phyloP scores from a whole-genome alignment of 768 basidiomycete species.

The Exidia glandulosa region DNA sequence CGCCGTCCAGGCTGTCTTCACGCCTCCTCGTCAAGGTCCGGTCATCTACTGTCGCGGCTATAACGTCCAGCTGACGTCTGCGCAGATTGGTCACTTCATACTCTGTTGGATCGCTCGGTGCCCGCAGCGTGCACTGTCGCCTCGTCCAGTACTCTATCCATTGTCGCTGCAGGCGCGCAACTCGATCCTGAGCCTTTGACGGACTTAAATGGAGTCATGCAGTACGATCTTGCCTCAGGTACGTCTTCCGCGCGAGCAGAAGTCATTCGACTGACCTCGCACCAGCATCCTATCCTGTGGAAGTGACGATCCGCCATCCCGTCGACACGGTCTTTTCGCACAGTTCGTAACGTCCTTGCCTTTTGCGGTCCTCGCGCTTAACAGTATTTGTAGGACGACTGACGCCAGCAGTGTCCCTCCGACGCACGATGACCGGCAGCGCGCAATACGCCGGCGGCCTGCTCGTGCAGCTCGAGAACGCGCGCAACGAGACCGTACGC shows the following conservation, averaged over 20 bases:
- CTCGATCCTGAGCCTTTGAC: constrained; percentile 42
- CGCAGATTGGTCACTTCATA: constrained; percentile 63
- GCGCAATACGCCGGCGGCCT: constrained; percentile 72
- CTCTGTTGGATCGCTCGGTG: constrained; percentile 57
- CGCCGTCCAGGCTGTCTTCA: constrained; percentile 64
- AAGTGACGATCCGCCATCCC: too few species aligned
- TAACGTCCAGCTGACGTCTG: background rate
- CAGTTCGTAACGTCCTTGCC: constrained; percentile 13
- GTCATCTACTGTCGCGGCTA: constrained; percentile 30
- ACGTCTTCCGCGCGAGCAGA: background rate
- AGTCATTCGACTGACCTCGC: background rate
- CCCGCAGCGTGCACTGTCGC: constrained; percentile 63
- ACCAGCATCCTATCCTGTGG: too few species aligned
- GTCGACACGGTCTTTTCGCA: background rate
- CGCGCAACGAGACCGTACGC: constrained; percentile 29
- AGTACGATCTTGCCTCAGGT: background rate
- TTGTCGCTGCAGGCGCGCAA: constrained; percentile 22
- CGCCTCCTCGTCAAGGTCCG: too few species aligned
- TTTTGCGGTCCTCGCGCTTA: constrained; percentile 30
- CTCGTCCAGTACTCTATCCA: constrained; percentile 40
- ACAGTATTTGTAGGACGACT: background rate
- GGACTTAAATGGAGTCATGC: background rate
- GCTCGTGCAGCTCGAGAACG: constrained; percentile 54
- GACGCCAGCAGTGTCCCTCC: constrained; percentile 28
- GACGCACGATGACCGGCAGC: constrained; percentile 60